Conservation (phyloP, 2,329 filamentous ascomycete genomes). For the Paraconiothyrium brasiliense region DNA sequence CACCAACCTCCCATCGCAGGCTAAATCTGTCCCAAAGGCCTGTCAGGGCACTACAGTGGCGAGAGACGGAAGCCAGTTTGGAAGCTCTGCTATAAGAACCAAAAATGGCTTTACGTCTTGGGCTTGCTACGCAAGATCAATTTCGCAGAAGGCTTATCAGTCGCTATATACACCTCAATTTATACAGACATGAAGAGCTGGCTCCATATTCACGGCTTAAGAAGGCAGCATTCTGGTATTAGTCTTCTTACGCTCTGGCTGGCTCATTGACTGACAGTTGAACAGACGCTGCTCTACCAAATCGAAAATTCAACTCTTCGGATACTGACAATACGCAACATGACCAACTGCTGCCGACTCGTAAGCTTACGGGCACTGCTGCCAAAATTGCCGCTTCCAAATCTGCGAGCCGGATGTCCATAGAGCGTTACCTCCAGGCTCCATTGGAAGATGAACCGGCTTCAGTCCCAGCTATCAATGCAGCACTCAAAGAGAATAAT, state of each 20-base stretch:
- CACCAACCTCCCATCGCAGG: slow-evolving; percentile 31
- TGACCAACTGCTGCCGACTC: slow-evolving; percentile 3
- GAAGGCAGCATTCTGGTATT: slow-evolving; percentile 32
- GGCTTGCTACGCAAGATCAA: neutral
- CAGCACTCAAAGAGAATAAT: slow-evolving; percentile 30
- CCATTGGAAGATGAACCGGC: slow-evolving; percentile 39
- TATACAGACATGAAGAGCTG: slow-evolving; percentile 31
- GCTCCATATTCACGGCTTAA: slow-evolving; percentile 31
- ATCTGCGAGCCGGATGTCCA: slow-evolving; percentile 33
- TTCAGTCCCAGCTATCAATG: slow-evolving; percentile 35
- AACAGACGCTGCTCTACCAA: slow-evolving; percentile 22
- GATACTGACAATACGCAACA: slow-evolving; percentile 13
- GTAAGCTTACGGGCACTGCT: slow-evolving; percentile 15
- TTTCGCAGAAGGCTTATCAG: neutral
- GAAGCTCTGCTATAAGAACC: slow-evolving; percentile 12
- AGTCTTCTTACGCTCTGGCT: neutral
- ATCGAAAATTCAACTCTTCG: slow-evolving; percentile 20
- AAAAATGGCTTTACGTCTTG: slow-evolving; percentile 6
- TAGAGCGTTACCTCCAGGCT: slow-evolving; percentile 37
- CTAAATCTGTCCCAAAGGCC: slow-evolving; percentile 32
- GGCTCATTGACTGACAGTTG: slow-evolving; percentile 7
- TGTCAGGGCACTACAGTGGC: slow-evolving; percentile 14
- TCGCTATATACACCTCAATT: neutral
- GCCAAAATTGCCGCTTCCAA: slow-evolving; percentile 25
- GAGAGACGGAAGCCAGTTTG: slow-evolving; percentile 25